These are phyloP conservation scores for Cichorium intybus DNA, from an alignment of 140 eudicot species.

Conservation along the genomic window DNA sequence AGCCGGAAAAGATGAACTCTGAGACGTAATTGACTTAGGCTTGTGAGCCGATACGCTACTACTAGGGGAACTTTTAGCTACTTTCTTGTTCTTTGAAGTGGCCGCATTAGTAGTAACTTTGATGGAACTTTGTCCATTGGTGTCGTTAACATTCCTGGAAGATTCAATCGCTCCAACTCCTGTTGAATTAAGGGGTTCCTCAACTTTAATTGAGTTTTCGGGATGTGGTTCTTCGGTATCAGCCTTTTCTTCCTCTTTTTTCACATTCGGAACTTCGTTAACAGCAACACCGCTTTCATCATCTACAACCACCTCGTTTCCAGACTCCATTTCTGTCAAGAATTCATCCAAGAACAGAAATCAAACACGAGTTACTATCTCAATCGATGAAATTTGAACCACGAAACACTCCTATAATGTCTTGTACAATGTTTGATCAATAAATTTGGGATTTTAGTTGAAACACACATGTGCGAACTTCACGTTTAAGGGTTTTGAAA, in stretches of 20 bases:
- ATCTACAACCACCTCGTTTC: conserved; percentile 44
- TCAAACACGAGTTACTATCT: background rate
- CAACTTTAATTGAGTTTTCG: conserved; percentile 19
- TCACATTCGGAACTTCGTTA: conserved; percentile 19
- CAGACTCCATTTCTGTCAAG: conserved; percentile 53
- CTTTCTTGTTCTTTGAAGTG: conserved; percentile 38
- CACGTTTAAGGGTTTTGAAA: conserved; percentile 2
- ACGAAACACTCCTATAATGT: conserved; percentile 3
- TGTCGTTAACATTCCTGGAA: conserved; percentile 25
- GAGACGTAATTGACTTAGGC: conserved; percentile 43
- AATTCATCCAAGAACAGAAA: background rate
- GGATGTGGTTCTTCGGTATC: conserved; percentile 13
- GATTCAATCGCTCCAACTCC: conserved; percentile 25
- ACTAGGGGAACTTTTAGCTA: conserved; percentile 33
- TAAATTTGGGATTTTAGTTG: background rate
- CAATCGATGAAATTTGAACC: background rate
- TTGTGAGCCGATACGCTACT: conserved; percentile 32
- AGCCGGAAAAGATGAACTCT: conserved; percentile 59
- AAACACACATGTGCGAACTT: background rate
- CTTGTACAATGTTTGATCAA: background rate
- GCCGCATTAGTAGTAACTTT: conserved; percentile 11
- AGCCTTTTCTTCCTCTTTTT: conserved; percentile 27
- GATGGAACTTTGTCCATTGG: conserved; percentile 19
- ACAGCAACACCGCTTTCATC: conserved; percentile 34
- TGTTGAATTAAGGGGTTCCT: conserved; percentile 20